These are phyloP conservation scores for Pleurotus tuber-regium DNA, from an alignment of 768 basidiomycete species.

Conservation along the genomic window DNA sequence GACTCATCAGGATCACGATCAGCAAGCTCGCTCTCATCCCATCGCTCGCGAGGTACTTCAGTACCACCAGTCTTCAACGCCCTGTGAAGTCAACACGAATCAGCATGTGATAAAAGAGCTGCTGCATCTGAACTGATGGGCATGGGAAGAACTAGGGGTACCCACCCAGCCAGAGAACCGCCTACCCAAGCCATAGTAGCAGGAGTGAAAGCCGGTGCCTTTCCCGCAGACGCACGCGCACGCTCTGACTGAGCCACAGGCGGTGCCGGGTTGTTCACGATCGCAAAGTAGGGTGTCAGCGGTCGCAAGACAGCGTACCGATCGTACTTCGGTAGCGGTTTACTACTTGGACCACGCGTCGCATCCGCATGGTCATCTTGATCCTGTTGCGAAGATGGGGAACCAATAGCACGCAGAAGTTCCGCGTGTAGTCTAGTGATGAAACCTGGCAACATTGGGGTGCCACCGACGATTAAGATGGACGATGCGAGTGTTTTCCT, in stretches of 20 bases:
- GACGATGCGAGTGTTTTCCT: constrained; percentile 81
- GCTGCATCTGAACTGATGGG: too few relatives aligned
- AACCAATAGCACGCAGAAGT: constrained; percentile 59
- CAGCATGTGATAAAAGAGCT: neutral
- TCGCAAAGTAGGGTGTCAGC: constrained; percentile 69
- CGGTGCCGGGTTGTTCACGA: constrained; percentile 82
- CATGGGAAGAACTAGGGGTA: constrained; percentile 13
- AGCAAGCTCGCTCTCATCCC: constrained; percentile 67
- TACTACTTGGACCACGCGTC: constrained; percentile 21
- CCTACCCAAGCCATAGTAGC: constrained; percentile 89
- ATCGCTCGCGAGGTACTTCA: constrained; percentile 80
- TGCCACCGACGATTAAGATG: constrained; percentile 86
- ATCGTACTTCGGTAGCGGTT: constrained; percentile 56
- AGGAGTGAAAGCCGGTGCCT: constrained; percentile 85
- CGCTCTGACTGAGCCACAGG: constrained; percentile 46
- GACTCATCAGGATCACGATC: constrained; percentile 41
- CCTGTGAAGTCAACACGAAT: constrained; percentile 33
- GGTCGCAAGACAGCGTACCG: constrained; percentile 74
- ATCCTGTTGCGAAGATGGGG: constrained; percentile 24
- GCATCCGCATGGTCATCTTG: neutral
- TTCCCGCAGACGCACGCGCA: constrained; percentile 66
- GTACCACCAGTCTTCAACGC: constrained; percentile 84
- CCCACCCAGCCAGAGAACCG: constrained; percentile 87
- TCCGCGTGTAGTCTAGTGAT: constrained; percentile 84
- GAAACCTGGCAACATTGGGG: constrained; percentile 89